A percentile compares a stretch with the other conserved stretches of the same genome.
phyloP scores from a whole-genome alignment of 108 stramenopile species.

The Stephanodiscus minutulus region DNA sequence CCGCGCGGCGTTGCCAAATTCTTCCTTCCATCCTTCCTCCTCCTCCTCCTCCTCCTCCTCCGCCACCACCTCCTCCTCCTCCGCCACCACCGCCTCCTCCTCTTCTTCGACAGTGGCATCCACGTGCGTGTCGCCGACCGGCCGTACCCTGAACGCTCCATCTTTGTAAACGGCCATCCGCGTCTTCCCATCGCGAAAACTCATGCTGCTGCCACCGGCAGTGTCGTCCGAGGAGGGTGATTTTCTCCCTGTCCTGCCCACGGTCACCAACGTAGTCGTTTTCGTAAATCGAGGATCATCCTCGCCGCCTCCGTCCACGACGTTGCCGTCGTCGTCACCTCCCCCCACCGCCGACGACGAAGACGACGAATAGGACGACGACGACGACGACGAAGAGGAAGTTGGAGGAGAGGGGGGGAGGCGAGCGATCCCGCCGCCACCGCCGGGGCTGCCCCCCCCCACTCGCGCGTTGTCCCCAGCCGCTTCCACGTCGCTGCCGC shows the following conservation, averaged over 20 bases:
- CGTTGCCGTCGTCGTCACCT: background rate
- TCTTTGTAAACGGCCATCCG: constrained; percentile 4
- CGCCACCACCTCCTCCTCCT: constrained; percentile 15
- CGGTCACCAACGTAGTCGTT: background rate
- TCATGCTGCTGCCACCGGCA: background rate
- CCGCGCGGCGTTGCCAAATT: background rate
- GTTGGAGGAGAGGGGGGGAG: background rate
- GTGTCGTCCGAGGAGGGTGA: constrained; percentile 7
- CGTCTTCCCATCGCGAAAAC: constrained; percentile 12
- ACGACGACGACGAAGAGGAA: background rate
- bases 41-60: constrained; percentile 8
- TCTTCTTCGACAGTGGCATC: background rate
- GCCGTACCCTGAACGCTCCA: background rate
- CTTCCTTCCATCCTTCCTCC: background rate
- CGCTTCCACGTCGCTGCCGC: constrained; percentile 7
- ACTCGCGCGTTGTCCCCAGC: background rate
- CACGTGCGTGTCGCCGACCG: background rate
- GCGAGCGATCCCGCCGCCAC: background rate
- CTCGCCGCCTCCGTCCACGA: background rate
- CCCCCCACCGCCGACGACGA: background rate
- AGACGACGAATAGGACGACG: background rate
- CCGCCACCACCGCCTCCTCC: constrained; percentile 11
- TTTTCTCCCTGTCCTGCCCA: background rate
- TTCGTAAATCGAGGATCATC: no score
- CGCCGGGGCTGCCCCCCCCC: background rate